phyloP scores from a whole-genome alignment of 148 eudicot genomes.

The Rhododendron williamsianum region DNA sequence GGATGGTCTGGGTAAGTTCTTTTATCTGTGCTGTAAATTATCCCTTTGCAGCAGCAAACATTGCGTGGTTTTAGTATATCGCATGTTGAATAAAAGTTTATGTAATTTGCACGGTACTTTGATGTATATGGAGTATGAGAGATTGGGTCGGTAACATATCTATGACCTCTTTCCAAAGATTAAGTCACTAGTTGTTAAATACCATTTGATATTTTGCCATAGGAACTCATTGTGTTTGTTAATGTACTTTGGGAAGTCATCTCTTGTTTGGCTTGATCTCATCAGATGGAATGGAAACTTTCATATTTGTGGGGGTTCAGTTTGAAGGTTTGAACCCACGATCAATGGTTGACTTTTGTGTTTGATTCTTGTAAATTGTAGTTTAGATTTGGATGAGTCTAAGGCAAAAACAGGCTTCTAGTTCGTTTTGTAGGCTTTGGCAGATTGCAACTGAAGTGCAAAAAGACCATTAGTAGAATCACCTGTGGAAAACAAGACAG shows the following conservation, averaged over 20 bases:
- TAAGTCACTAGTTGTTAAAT: not conserved
- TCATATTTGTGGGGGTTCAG: not conserved
- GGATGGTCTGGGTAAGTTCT: slow-evolving; percentile 55
- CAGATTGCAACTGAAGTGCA: not conserved
- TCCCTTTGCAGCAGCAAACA: slow-evolving; percentile 11
- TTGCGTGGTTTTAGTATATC: slow-evolving; percentile 25
- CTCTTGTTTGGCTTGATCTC: not conserved
- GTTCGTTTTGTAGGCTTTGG: not conserved
- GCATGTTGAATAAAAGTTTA: slow-evolving; percentile 34
- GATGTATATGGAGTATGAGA: slow-evolving; percentile 37
- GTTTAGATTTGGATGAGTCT: not conserved
- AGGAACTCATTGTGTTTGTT: not conserved
- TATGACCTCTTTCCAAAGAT: slow-evolving; percentile 17
- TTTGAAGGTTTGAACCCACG: not conserved
- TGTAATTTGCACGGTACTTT: slow-evolving; percentile 27
- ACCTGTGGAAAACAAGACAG: not conserved
- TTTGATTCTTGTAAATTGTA: not conserved
- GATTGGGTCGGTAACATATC: slow-evolving; percentile 29
- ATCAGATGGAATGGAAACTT: not conserved
- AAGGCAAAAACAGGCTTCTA: not conserved
- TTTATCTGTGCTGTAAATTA: not conserved
- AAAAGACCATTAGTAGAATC: not conserved
- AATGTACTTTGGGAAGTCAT: not conserved
- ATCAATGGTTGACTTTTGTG: not conserved
- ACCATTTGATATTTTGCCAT: not conserved